Evolutionary conservation across 2,329 filamentous ascomycete species (phyloP).

Genomic region (Ophiostoma sp.): DNA sequence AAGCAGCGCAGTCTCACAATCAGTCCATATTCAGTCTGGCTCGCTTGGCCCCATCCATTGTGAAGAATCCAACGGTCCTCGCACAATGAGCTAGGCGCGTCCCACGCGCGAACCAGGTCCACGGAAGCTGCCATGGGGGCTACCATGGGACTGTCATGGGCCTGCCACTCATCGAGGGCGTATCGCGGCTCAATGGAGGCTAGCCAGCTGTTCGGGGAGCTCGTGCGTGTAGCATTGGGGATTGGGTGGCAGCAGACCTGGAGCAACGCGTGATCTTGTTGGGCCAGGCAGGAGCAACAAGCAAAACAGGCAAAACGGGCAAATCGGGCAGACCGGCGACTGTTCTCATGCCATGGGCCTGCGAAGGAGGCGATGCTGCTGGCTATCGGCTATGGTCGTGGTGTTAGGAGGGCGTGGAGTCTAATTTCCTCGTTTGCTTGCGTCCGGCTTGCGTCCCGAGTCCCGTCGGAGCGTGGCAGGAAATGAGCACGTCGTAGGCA

Average conservation of each 20-base stretch:
- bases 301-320: background rate
- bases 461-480: background rate
- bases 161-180: background rate
- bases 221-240: constrained; percentile 1
- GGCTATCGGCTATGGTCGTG: background rate
- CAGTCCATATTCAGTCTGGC: too few relatives aligned
- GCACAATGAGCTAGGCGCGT: constrained; percentile 12
- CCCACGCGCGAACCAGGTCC: background rate
- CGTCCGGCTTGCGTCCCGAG: background rate
- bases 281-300: background rate
- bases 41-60: background rate
- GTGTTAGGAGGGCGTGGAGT: background rate
- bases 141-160: too few relatives aligned
- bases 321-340: background rate
- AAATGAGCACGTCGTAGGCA: background rate
- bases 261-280: background rate
- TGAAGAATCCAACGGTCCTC: background rate
- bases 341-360: background rate
- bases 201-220: background rate
- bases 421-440: background rate
- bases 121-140: background rate
- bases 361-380: background rate
- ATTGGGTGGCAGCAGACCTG: background rate
- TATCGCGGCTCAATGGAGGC: background rate
- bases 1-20: too few relatives aligned